Evolutionary conservation across 139 green algal species (phyloP).

Genomic region (Coccomyxa sp.): DNA sequence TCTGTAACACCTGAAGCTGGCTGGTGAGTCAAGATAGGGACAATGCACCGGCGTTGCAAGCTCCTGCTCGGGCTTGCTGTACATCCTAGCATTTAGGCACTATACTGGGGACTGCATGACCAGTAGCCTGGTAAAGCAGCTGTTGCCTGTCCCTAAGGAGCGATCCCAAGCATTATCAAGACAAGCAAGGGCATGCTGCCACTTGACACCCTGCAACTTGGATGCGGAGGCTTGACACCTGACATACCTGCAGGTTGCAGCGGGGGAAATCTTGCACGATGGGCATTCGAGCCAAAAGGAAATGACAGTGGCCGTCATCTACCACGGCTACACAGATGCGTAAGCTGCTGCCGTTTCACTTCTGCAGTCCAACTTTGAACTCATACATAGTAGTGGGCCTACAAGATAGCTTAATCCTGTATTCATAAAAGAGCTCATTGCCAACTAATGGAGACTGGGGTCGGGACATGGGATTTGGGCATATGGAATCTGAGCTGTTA

Average conservation of each 20-base stretch:
- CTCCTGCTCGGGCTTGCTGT: no score
- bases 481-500: background rate
- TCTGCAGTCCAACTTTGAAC: background rate
- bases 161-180: no score
- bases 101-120: no score
- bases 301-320: constrained; percentile 6
- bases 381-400: background rate
- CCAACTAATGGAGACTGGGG: background rate
- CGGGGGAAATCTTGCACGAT: background rate
- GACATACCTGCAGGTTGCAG: background rate
- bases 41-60: background rate
- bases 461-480: background rate
- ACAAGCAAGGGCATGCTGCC: no score
- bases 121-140: no score
- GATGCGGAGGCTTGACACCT: no score
- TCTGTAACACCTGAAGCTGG: background rate
- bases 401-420: background rate
- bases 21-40: background rate
- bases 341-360: background rate
- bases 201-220: no score
- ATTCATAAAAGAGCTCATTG: background rate
- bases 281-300: background rate
- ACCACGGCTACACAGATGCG: constrained; percentile 2
- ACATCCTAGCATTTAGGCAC: no score
- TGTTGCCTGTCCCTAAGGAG: no score